Conservation (phyloP, 192 early-diverging fungal genomes). For the Coemansia sp. region DNA sequence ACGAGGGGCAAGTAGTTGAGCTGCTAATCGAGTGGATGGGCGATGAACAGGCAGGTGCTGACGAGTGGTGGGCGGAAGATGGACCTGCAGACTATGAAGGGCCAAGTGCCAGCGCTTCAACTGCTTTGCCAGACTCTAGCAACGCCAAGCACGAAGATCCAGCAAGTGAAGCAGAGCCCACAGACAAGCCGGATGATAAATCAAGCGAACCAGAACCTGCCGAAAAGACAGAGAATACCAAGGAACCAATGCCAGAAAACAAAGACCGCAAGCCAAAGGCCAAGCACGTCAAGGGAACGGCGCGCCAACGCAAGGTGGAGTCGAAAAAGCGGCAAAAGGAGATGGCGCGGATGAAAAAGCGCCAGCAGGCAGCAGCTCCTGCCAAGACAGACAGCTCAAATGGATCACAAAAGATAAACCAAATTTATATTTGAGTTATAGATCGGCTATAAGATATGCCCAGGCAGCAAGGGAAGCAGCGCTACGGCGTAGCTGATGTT, state of each 20-base stretch:
- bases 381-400: background rate
- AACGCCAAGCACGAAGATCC: too few species aligned
- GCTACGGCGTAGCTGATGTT: conserved; percentile 56
- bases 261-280: background rate
- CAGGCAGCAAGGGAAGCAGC: conserved; percentile 61
- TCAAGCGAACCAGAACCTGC: background rate
- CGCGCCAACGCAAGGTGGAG: conserved; percentile 27
- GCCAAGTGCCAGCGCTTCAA: background rate
- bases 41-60: conserved; percentile 7
- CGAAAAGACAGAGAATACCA: background rate
- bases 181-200: background rate
- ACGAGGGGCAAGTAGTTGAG: conserved; percentile 58
- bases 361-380: conserved; percentile 2
- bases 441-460: conserved; percentile 58
- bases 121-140: too few species aligned
- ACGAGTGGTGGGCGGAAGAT: conserved; percentile 24
- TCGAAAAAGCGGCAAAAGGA: conserved; percentile 44
- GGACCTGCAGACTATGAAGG: conserved; percentile 34
- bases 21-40: conserved; percentile 51
- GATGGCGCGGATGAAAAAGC: conserved; percentile 32
- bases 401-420: conserved; percentile 9
- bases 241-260: background rate
- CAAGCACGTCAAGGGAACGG: conserved; percentile 17
- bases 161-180: background rate
- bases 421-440: conserved; percentile 26